These are phyloP conservation scores for Tylopilus sp. DNA, from an alignment of 1,284 basidiomycete genomes.

Conservation along the genomic window DNA sequence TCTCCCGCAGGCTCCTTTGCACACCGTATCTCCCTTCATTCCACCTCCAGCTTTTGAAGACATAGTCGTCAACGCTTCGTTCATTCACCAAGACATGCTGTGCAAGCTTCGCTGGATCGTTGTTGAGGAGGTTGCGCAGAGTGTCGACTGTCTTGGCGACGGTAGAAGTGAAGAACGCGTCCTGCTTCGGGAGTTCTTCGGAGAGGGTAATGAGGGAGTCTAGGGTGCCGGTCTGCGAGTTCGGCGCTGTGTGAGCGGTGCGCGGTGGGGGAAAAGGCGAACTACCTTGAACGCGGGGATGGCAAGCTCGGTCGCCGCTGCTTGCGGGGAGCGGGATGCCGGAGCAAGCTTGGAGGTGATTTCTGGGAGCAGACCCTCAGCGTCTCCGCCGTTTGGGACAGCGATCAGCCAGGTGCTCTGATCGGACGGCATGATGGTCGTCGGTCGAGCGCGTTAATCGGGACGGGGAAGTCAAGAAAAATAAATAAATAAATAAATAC, in stretches of 20 bases:
- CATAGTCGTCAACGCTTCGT: constrained; percentile 75
- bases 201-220: constrained; percentile 87
- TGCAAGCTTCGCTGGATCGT: constrained; percentile 78
- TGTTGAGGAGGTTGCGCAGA: constrained; percentile 85
- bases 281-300: constrained; percentile 78
- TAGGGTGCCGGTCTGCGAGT: constrained; percentile 84
- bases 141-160: constrained; percentile 96
- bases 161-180: constrained; percentile 81
- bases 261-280: neutral
- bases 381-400: constrained; percentile 71
- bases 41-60: constrained; percentile 81
- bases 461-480: too few relatives aligned
- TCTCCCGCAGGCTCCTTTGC: constrained; percentile 75
- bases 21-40: constrained; percentile 85
- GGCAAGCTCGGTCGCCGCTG: constrained; percentile 52
- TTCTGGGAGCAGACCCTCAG: constrained; percentile 65
- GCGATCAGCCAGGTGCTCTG: constrained; percentile 81
- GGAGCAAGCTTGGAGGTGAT: constrained; percentile 53
- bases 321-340: constrained; percentile 48
- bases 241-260: constrained; percentile 14
- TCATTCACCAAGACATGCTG: constrained; percentile 88
- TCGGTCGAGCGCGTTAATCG: constrained; percentile 9
- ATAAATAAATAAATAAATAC: constrained; percentile 15
- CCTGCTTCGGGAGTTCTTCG: constrained; percentile 91
- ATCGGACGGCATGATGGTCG: constrained; percentile 69